Evolutionary conservation across 1,284 basidiomycete genomes (phyloP).

Genomic region (Pyrrhoderma noxium): DNA sequence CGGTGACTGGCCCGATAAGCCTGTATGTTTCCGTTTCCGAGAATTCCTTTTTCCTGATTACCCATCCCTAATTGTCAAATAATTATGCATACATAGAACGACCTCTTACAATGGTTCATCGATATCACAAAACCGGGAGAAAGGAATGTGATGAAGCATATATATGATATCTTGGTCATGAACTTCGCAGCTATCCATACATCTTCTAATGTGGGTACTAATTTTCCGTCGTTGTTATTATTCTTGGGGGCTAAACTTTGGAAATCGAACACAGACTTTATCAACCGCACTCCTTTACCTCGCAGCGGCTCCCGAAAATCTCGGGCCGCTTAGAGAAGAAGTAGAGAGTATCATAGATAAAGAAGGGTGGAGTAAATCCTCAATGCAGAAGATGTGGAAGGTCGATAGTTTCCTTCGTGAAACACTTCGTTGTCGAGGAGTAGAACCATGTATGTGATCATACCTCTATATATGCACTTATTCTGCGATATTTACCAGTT

Average conservation of each 20-base stretch:
- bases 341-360: slow-evolving; percentile 29
- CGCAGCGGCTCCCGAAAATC: slow-evolving; percentile 34
- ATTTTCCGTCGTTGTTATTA: slow-evolving; percentile 22
- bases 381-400: slow-evolving; percentile 37
- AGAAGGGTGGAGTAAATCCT: slow-evolving; percentile 39
- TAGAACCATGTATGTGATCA: slow-evolving; percentile 21
- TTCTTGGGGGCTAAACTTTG: slow-evolving; percentile 19
- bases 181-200: slow-evolving; percentile 24
- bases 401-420: slow-evolving; percentile 47
- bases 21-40: slow-evolving; percentile 30
- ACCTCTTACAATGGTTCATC: slow-evolving; percentile 39
- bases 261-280: slow-evolving; percentile 27
- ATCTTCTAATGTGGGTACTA: slow-evolving; percentile 22
- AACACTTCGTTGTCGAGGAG: slow-evolving; percentile 31
- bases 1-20: slow-evolving; percentile 31
- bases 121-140: slow-evolving; percentile 31
- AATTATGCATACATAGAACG: slow-evolving; percentile 31
- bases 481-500: not conserved
- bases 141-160: slow-evolving; percentile 26
- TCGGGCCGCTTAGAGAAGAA: slow-evolving; percentile 39
- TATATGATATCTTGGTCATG: slow-evolving; percentile 18
- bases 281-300: slow-evolving; percentile 35
- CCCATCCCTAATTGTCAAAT: not conserved
- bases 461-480: not conserved
- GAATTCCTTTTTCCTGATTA: no score